phyloP scores from a whole-genome alignment of 331 rosid genomes.

The Malus hybrid region DNA sequence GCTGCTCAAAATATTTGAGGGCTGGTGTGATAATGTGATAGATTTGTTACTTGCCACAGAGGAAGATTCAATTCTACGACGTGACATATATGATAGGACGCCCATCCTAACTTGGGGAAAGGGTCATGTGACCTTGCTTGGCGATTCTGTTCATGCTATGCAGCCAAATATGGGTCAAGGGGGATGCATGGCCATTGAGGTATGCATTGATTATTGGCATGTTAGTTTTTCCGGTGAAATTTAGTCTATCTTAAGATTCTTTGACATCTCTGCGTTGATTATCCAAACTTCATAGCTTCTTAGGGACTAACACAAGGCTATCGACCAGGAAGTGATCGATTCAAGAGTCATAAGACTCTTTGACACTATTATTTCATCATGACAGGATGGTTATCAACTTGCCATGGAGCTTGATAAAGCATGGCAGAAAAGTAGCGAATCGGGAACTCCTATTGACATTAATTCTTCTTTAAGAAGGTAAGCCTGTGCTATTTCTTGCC shows the following conservation, averaged over 20 bases:
- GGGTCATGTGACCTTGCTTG: constrained; percentile 87
- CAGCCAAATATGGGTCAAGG: constrained; percentile 99
- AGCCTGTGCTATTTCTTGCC: not conserved
- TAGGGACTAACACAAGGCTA: not conserved
- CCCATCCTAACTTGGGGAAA: constrained; percentile 87
- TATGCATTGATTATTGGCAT: not conserved
- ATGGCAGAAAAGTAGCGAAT: constrained; percentile 46
- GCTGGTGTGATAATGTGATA: constrained; percentile 86
- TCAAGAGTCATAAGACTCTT: not conserved
- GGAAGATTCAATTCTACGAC: constrained; percentile 83
- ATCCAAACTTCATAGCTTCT: not conserved
- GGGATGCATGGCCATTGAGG: constrained; percentile 99
- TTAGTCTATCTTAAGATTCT: not conserved
- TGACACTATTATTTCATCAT: not conserved
- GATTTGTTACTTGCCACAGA: constrained; percentile 74
- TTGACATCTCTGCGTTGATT: not conserved
- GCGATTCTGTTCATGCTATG: constrained; percentile 99
- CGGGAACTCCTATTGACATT: constrained; percentile 56
- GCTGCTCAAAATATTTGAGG: constrained; percentile 60
- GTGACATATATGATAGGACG: constrained; percentile 77
- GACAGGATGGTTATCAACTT: constrained; percentile 88
- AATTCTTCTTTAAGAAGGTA: constrained; percentile 66
- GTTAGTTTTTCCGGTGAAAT: not conserved
- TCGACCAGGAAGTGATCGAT: not conserved
- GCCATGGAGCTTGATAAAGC: constrained; percentile 70